Evolutionary conservation across 352 stramenopile species (phyloP).

Genomic region (Phytophthora citricola): DNA sequence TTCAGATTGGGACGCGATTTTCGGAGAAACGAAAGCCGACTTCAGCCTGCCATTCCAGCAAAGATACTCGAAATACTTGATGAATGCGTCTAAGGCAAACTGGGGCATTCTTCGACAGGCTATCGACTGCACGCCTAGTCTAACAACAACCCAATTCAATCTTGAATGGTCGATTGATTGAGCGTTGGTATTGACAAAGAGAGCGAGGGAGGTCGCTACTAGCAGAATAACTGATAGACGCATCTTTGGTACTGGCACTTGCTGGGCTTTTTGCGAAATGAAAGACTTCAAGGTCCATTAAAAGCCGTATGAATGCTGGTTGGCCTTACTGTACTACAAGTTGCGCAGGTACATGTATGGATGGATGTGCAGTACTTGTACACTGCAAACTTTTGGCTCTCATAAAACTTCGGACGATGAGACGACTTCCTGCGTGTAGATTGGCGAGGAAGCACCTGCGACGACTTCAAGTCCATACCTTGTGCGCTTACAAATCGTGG

Average conservation of each 20-base stretch:
- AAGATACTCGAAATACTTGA: constrained; percentile 1
- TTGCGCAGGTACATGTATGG: no score
- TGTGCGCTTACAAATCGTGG: no score
- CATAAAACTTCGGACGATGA: no score
- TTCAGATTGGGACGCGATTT: constrained; percentile 10
- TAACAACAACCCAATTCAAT: neutral
- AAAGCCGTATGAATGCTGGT: no score
- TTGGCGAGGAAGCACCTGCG: no score
- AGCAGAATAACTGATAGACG: constrained; percentile 7
- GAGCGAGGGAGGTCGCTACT: neutral
- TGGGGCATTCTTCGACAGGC: neutral
- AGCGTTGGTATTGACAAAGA: neutral
- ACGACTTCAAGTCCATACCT: no score
- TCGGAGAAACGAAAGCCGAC: neutral
- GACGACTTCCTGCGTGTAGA: no score
- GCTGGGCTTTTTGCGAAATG: neutral
- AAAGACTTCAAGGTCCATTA: neutral
- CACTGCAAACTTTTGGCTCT: no score
- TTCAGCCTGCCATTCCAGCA: constrained; percentile 6
- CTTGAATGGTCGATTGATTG: neutral
- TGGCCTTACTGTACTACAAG: no score
- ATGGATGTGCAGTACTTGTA: no score
- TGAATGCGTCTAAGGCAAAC: constrained; percentile 19
- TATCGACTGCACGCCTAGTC: constrained; percentile 3
- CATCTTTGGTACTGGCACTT: neutral